Evolutionary conservation across 1,139 yeast genomes (phyloP).

Genomic region (Magnusiomyces ingens): DNA sequence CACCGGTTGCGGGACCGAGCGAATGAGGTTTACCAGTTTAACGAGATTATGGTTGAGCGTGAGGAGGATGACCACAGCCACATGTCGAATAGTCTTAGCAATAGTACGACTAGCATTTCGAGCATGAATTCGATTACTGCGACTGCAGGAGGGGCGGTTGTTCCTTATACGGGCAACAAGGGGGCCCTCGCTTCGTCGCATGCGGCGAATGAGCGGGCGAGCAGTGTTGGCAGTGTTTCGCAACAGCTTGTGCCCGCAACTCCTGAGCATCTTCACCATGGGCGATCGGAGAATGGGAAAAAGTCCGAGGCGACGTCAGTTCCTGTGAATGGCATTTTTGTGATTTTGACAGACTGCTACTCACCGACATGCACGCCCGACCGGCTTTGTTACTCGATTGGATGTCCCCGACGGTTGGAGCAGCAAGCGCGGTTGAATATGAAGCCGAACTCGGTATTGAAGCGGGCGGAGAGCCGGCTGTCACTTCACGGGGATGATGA

Average conservation of each 20-base stretch:
- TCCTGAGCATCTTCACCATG: no score
- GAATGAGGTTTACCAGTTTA: slow-evolving; percentile 83
- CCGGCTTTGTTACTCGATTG: slow-evolving; percentile 82
- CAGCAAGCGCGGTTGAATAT: slow-evolving; percentile 89
- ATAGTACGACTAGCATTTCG: slow-evolving; percentile 8
- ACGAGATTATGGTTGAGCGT: slow-evolving; percentile 40
- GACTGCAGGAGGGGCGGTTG: no score
- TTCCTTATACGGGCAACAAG: not conserved
- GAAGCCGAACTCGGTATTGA: slow-evolving; percentile 83
- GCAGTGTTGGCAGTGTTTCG: not conserved
- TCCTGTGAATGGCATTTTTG: slow-evolving; percentile 86
- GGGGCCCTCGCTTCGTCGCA: slow-evolving; percentile 1
- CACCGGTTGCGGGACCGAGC: slow-evolving; percentile 84
- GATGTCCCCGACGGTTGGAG: slow-evolving; percentile 94
- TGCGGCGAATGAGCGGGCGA: not conserved
- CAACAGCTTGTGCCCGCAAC: not conserved
- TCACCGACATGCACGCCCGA: slow-evolving; percentile 94
- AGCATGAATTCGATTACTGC: no score
- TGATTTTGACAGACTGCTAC: slow-evolving; percentile 86
- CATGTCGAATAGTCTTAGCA: slow-evolving; percentile 1
- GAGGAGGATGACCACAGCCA: slow-evolving; percentile 9
- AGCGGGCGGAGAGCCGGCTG: slow-evolving; percentile 72
- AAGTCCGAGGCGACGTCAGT: slow-evolving; percentile 17
- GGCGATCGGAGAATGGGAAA: slow-evolving; percentile 8
- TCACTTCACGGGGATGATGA: slow-evolving; percentile 72